A percentile compares a stretch with the other conserved stretches of the same genome.
phyloP scores from a whole-genome alignment of 805 yeast genomes.

The Candida suzukii region DNA sequence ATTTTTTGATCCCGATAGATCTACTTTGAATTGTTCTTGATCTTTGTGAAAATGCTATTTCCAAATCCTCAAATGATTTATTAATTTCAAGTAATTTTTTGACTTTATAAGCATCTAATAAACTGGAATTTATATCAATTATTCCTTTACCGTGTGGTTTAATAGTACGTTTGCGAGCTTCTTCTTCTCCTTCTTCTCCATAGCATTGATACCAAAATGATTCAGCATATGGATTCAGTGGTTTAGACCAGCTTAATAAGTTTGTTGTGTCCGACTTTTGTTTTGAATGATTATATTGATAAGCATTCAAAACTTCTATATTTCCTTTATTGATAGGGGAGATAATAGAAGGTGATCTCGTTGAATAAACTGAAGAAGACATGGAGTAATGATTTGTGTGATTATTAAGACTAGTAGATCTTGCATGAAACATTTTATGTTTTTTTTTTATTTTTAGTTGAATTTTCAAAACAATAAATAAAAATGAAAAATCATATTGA shows the following conservation, averaged over 20 bases:
- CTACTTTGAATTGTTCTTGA: background rate
- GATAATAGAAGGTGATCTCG: background rate
- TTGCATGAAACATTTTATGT: background rate
- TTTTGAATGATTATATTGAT: too few relatives aligned
- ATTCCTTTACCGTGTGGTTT: background rate
- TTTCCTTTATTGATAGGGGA: too few relatives aligned
- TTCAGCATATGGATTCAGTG: conserved; percentile 37
- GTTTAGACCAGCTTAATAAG: too few relatives aligned
- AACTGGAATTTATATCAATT: too few relatives aligned
- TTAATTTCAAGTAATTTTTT: conserved; percentile 10
- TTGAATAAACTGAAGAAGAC: background rate
- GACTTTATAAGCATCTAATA: conserved; percentile 15
- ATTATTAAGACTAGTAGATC: background rate
- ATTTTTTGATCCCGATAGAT: background rate
- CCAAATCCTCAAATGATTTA: conserved; percentile 7
- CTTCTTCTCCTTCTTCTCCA: conserved; percentile 1
- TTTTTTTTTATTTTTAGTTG: too few relatives aligned
- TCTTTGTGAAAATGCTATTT: conserved; percentile 29
- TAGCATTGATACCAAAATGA: conserved; percentile 31
- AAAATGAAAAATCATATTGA: too few relatives aligned
- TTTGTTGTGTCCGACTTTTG: too few relatives aligned
- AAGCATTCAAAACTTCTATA: too few relatives aligned
- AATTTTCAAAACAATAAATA: too few relatives aligned
- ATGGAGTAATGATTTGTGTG: background rate
- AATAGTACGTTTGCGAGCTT: background rate